These are phyloP conservation scores for Exophiala viscosa DNA, from an alignment of 2,329 filamentous ascomycete species.

Conservation along the genomic window DNA sequence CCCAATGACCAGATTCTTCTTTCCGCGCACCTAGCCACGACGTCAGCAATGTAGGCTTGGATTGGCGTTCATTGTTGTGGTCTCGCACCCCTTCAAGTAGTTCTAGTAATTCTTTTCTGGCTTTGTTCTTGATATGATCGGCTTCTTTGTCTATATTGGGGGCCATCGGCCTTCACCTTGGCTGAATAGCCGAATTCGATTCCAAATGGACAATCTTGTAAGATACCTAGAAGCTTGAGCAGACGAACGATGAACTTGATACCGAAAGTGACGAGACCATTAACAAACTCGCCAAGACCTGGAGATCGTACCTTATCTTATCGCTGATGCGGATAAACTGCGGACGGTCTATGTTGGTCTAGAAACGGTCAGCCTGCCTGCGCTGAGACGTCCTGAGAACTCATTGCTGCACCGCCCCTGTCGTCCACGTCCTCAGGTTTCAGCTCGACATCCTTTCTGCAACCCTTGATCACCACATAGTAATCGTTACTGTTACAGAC, in stretches of 20 bases:
- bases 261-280: background rate
- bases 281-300: constrained; percentile 14
- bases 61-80: background rate
- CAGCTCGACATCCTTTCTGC: constrained; percentile 18
- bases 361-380: background rate
- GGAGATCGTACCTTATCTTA: too few species aligned
- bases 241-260: background rate
- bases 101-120: constrained; percentile 81
- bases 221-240: background rate
- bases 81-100: constrained; percentile 89
- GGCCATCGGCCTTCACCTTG: constrained; percentile 35
- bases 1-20: constrained; percentile 97
- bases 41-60: constrained; percentile 32
- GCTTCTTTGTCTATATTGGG: constrained; percentile 44
- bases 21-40: constrained; percentile 75
- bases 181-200: background rate
- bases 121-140: constrained; percentile 50
- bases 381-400: background rate
- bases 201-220: too few species aligned
- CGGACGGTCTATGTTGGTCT: background rate
- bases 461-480: background rate
- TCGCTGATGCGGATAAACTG: too few species aligned
- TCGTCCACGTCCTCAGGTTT: constrained; percentile 22
- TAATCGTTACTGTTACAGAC: too few species aligned
- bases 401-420: constrained; percentile 9